Percentiles rank a stretch among this genome's conserved stretches.
Conservation (phyloP, 1,284 basidiomycete genomes). For the Binderoboletus segoi region DNA sequence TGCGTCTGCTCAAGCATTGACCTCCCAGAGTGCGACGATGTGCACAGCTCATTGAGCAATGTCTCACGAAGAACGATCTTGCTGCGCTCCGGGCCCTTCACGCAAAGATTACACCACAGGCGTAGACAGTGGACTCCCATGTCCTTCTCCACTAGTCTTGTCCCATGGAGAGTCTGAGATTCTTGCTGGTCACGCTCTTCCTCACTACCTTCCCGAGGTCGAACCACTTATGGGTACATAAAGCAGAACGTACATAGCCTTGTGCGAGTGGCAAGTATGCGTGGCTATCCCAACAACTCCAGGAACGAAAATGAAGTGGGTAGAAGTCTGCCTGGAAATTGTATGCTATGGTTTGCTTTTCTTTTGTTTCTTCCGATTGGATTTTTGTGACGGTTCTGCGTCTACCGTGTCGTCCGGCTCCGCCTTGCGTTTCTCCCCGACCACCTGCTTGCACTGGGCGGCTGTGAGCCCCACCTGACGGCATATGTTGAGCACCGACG, state of each 20-base stretch:
- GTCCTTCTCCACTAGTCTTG: neutral
- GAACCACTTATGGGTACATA: too few relatives aligned
- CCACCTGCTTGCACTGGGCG: conserved; percentile 11
- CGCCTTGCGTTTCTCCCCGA: conserved; percentile 46
- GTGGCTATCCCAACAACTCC: too few relatives aligned
- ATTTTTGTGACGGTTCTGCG: conserved; percentile 41
- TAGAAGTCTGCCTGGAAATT: neutral
- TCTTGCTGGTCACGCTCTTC: neutral
- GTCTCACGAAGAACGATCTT: conserved; percentile 22
- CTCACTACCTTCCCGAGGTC: too few relatives aligned
- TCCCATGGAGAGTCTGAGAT: too few relatives aligned
- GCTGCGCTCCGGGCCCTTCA: conserved; percentile 23
- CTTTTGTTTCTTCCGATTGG: conserved; percentile 59
- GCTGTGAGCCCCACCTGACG: conserved; percentile 45
- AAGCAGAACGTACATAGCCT: too few relatives aligned
- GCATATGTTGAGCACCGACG: conserved; percentile 48
- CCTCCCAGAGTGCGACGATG: conserved; percentile 25
- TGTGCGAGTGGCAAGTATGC: too few relatives aligned
- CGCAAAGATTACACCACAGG: conserved; percentile 6
- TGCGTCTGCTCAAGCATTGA: neutral
- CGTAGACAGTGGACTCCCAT: conserved; percentile 7
- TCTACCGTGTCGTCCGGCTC: conserved; percentile 32
- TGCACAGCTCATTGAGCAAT: conserved; percentile 27
- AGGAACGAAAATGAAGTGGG: neutral
- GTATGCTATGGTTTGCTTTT: conserved; percentile 35